Evolutionary conservation across 306 rosid genomes (phyloP).

Genomic region (Styphnolobium japonicum): DNA sequence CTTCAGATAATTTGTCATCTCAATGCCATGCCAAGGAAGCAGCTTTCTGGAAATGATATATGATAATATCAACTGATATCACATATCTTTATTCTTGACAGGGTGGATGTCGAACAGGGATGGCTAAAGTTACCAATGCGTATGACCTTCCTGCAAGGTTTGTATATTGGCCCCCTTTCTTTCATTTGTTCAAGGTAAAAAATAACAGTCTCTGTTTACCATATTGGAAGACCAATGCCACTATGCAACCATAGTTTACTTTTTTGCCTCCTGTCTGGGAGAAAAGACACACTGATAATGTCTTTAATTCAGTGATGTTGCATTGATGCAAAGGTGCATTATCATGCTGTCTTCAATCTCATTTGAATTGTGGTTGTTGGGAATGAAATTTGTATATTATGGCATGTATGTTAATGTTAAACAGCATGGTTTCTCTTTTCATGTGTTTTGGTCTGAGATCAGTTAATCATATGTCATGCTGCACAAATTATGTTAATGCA

Average conservation of each 20-base stretch:
- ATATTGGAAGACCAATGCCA: not conserved
- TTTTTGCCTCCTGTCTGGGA: not conserved
- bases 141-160: slow-evolving; percentile 99
- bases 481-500: slow-evolving; percentile 17
- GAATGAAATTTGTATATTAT: slow-evolving; percentile 2
- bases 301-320: slow-evolving; percentile 19
- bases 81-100: slow-evolving; percentile 41
- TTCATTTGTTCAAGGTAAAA: slow-evolving; percentile 2
- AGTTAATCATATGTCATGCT: slow-evolving; percentile 4
- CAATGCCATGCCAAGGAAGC: not conserved
- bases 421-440: slow-evolving; percentile 1
- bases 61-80: slow-evolving; percentile 24
- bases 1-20: not conserved
- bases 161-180: slow-evolving; percentile 14
- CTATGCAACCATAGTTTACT: not conserved
- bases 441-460: slow-evolving; percentile 4
- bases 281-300: slow-evolving; percentile 6
- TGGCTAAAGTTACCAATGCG: slow-evolving; percentile 92
- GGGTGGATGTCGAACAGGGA: slow-evolving; percentile 99
- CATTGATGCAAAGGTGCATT: slow-evolving; percentile 25
- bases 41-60: slow-evolving; percentile 19
- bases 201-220: slow-evolving; percentile 8
- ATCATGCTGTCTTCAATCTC: not conserved
- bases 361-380: not conserved
- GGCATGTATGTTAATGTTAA: slow-evolving; percentile 4